A percentile compares a stretch with the other conserved stretches of the same genome.
These are phyloP conservation scores for Phytophthora ohioensis DNA, from an alignment of 352 stramenopile species.

Conservation along the genomic window DNA sequence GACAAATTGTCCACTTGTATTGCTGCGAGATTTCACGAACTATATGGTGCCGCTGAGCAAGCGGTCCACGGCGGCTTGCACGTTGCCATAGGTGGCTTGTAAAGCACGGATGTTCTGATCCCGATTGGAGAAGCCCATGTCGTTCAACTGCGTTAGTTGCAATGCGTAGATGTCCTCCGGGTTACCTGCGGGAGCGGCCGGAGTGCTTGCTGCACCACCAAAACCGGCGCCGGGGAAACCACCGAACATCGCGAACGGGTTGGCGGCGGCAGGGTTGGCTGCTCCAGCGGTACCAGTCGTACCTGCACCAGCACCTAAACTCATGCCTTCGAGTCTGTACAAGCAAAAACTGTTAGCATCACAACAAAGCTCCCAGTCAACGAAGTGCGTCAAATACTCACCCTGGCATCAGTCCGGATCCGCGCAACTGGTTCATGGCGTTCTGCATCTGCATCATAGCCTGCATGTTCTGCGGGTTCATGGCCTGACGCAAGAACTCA, in stretches of 20 bases:
- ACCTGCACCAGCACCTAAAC: slow-evolving; percentile 34
- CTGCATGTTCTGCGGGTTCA: slow-evolving; percentile 92
- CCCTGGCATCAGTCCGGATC: slow-evolving; percentile 73
- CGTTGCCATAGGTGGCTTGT: slow-evolving; percentile 88
- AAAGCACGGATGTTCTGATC: slow-evolving; percentile 90
- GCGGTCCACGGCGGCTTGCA: slow-evolving; percentile 91
- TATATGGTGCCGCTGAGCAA: slow-evolving; percentile 82
- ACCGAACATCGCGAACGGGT: slow-evolving; percentile 65
- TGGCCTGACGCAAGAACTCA: slow-evolving; percentile 83
- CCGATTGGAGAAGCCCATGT: slow-evolving; percentile 93
- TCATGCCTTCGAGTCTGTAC: slow-evolving; percentile 62
- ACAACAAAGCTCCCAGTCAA: neutral
- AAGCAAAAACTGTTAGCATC: slow-evolving; percentile 10
- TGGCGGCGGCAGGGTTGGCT: slow-evolving; percentile 35
- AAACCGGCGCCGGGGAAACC: slow-evolving; percentile 46
- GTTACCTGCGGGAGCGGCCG: slow-evolving; percentile 58
- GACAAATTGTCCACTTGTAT: neutral
- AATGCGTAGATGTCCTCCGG: slow-evolving; percentile 87
- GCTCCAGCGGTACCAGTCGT: slow-evolving; percentile 13
- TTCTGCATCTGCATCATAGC: slow-evolving; percentile 93
- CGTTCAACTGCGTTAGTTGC: slow-evolving; percentile 89
- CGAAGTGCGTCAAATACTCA: slow-evolving; percentile 39
- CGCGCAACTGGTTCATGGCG: slow-evolving; percentile 86
- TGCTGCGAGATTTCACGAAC: slow-evolving; percentile 16
- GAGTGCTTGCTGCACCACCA: slow-evolving; percentile 23